Conservation (phyloP, 768 basidiomycete genomes). For the Scleroderma bovista region DNA sequence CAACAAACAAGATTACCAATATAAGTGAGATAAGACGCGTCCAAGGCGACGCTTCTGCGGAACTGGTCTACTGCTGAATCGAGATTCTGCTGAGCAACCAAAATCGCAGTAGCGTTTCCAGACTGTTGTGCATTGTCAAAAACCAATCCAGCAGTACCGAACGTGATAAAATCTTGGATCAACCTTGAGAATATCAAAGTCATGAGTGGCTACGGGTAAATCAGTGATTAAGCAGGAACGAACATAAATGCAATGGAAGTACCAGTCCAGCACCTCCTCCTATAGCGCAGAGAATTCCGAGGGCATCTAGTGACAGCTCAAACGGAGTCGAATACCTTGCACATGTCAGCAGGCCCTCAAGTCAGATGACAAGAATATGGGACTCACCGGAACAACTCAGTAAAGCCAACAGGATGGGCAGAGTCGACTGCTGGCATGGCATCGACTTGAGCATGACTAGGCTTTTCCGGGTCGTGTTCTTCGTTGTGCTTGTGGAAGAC, state of each 20-base stretch:
- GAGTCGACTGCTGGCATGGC: conserved; percentile 24
- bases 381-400: conserved; percentile 48
- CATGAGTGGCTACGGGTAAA: conserved; percentile 56
- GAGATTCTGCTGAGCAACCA: conserved; percentile 28
- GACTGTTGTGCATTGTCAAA: no score
- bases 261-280: conserved; percentile 82
- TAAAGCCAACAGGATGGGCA: conserved; percentile 36
- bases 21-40: conserved; percentile 60
- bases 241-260: conserved; percentile 3
- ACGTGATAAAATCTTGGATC: no score
- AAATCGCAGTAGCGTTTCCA: no score
- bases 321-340: conserved; percentile 66
- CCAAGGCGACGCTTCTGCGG: conserved; percentile 43
- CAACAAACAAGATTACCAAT: conserved; percentile 46
- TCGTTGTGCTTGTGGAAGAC: conserved; percentile 14
- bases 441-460: neutral
- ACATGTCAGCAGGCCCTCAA: conserved; percentile 8
- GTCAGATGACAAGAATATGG: neutral
- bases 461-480: conserved; percentile 25
- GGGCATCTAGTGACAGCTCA: conserved; percentile 60
- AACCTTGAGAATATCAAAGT: conserved; percentile 81
- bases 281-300: conserved; percentile 69
- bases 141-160: no score
- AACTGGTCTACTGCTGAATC: conserved; percentile 39
- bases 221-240: neutral